Conservation (phyloP, 1,139 yeast species). For the Hyphopichia burtonii region DNA sequence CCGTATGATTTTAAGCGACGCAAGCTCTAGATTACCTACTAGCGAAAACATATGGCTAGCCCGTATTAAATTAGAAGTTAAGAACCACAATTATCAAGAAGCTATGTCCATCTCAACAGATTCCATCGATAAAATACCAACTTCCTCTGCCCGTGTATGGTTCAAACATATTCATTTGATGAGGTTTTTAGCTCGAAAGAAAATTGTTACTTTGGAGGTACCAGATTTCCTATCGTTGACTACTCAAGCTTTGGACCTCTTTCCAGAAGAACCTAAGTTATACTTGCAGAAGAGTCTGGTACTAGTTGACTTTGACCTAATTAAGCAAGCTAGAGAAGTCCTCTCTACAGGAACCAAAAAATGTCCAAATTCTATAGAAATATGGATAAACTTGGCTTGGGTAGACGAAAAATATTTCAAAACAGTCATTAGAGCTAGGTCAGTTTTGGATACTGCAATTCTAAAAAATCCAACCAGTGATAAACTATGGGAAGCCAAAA, state of each 20-base stretch:
- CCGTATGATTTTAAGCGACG: constrained; percentile 48
- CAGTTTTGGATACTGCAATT: constrained; percentile 69
- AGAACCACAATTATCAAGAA: constrained; percentile 28
- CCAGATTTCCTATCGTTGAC: constrained; percentile 36
- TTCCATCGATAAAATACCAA: constrained; percentile 34
- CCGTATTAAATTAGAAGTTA: constrained; percentile 59
- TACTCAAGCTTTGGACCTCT: constrained; percentile 45
- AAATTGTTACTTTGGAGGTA: constrained; percentile 6
- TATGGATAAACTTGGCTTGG: constrained; percentile 61
- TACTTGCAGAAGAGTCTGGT: constrained; percentile 63
- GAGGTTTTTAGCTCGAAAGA: constrained; percentile 26
- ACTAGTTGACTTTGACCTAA: constrained; percentile 24
- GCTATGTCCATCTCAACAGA: constrained; percentile 45
- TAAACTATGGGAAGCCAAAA: constrained; percentile 55
- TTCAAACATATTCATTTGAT: constrained; percentile 60
- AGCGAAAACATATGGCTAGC: constrained; percentile 70
- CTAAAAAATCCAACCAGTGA: constrained; percentile 50
- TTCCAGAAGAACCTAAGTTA: constrained; percentile 49
- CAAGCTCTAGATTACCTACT: constrained; percentile 37
- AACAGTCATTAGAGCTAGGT: constrained; percentile 60
- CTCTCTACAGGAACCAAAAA: constrained; percentile 49
- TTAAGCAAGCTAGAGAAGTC: constrained; percentile 45
- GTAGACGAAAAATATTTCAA: constrained; percentile 45
- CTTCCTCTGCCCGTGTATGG: constrained; percentile 54
- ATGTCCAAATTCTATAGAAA: constrained; percentile 38